Percentiles rank a stretch among this genome's conserved stretches.
These are phyloP conservation scores for Populus nigra DNA, from an alignment of 345 rosid genomes.

Conservation along the genomic window DNA sequence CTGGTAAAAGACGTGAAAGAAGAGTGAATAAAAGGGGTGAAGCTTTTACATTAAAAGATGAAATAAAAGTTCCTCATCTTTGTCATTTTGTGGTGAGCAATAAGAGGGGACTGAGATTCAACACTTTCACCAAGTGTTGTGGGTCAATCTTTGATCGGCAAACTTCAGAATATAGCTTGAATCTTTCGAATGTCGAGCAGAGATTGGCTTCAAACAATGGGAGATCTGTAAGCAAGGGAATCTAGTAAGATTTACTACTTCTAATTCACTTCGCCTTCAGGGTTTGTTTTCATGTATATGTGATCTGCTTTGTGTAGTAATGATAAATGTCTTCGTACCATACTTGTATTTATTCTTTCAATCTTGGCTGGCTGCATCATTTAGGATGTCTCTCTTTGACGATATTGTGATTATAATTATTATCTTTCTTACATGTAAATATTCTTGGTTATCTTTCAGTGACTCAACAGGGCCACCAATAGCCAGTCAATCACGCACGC, in stretches of 20 bases:
- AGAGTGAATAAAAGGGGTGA: conserved; percentile 14
- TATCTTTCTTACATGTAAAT: background rate
- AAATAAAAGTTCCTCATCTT: background rate
- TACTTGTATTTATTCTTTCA: background rate
- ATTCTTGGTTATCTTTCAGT: conserved; percentile 32
- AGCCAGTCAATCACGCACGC: conserved; percentile 25
- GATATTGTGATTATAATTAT: no score
- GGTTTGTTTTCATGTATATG: background rate
- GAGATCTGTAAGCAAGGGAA: conserved; percentile 11
- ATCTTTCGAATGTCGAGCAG: conserved; percentile 7
- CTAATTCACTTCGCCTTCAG: background rate
- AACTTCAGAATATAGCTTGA: conserved; percentile 17
- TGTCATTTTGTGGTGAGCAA: background rate
- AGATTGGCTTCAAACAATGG: conserved; percentile 11
- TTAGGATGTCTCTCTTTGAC: background rate
- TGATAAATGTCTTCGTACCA: background rate
- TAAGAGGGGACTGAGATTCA: background rate
- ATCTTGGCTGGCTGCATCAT: background rate
- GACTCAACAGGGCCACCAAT: conserved; percentile 25
- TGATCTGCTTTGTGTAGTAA: background rate
- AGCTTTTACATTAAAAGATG: background rate
- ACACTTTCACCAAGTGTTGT: conserved; percentile 24
- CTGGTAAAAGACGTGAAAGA: conserved; percentile 1
- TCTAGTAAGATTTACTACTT: conserved; percentile 10
- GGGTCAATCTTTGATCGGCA: conserved; percentile 18